Conservation (phyloP, 1,284 basidiomycete species). For the Athelia sp. region DNA sequence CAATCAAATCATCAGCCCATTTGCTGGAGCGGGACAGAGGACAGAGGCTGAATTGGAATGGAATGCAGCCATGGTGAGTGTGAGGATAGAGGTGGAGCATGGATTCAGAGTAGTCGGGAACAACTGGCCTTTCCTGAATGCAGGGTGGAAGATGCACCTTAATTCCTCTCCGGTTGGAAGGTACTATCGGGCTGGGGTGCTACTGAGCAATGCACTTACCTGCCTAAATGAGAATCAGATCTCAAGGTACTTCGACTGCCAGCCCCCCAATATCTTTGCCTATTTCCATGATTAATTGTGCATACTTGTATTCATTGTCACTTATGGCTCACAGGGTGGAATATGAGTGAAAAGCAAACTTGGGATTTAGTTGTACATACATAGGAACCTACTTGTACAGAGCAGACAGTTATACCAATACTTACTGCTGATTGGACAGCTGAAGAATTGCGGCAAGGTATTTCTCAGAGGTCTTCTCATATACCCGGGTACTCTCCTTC, state of each 20-base stretch:
- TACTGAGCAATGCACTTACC: constrained; percentile 14
- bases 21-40: constrained; percentile 12
- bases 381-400: no score
- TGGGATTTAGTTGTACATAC: no score
- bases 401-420: no score
- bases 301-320: no score
- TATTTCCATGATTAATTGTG: constrained; percentile 11
- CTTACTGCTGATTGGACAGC: not conserved
- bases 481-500: not conserved
- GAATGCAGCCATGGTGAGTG: constrained; percentile 16
- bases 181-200: constrained; percentile 19
- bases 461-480: constrained; percentile 1
- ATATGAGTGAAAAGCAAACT: no score
- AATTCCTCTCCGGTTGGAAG: constrained; percentile 16
- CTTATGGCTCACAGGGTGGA: no score
- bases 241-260: constrained; percentile 14
- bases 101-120: constrained; percentile 14
- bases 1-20: constrained; percentile 16
- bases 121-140: constrained; percentile 19
- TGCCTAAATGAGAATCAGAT: constrained; percentile 18
- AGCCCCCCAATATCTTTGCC: constrained; percentile 14
- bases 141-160: constrained; percentile 17
- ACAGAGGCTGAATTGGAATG: constrained; percentile 13
- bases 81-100: constrained; percentile 21
- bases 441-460: not conserved